phyloP scores from a whole-genome alignment of 768 basidiomycete species.

The Rhizopogon rudus region DNA sequence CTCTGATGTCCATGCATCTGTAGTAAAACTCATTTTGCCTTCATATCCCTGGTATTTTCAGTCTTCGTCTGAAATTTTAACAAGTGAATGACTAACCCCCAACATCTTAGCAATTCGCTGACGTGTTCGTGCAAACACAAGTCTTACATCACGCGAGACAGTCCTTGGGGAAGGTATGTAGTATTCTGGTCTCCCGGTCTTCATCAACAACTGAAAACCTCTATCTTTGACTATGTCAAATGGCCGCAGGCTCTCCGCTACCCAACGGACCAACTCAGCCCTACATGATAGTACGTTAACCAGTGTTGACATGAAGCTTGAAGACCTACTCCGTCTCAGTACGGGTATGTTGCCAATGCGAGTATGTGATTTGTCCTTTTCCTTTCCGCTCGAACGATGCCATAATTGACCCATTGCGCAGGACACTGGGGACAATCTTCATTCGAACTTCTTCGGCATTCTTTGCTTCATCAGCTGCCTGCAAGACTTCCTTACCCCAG shows the following conservation, averaged over 20 bases:
- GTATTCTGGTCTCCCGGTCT: constrained; percentile 16
- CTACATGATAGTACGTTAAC: constrained; percentile 7
- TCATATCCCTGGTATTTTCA: constrained; percentile 14
- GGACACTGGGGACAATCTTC: neutral
- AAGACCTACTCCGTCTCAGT: constrained; percentile 18
- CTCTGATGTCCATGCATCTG: constrained; percentile 30
- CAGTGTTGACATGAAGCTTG: neutral
- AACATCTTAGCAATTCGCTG: constrained; percentile 11
- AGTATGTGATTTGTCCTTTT: constrained; percentile 26
- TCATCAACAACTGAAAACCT: constrained; percentile 19
- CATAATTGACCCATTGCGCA: constrained; percentile 16
- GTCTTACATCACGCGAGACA: constrained; percentile 14
- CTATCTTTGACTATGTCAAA: constrained; percentile 18
- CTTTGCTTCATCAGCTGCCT: constrained; percentile 11
- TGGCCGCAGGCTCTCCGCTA: constrained; percentile 16
- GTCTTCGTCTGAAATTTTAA: too few species aligned
- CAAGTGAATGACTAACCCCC: constrained; percentile 1
- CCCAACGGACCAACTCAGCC: constrained; percentile 21
- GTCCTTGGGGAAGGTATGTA: constrained; percentile 17
- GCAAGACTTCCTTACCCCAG: constrained; percentile 23
- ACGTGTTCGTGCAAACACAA: constrained; percentile 11
- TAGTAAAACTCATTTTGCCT: constrained; percentile 24
- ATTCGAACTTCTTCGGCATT: constrained; percentile 1
- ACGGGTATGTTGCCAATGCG: constrained; percentile 19
- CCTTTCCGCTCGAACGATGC: constrained; percentile 20